Evolutionary conservation across 2,329 filamentous ascomycete species (phyloP), one percentile per base, ranked within the genome.

Genomic region (Fusarium sp.): DNA sequence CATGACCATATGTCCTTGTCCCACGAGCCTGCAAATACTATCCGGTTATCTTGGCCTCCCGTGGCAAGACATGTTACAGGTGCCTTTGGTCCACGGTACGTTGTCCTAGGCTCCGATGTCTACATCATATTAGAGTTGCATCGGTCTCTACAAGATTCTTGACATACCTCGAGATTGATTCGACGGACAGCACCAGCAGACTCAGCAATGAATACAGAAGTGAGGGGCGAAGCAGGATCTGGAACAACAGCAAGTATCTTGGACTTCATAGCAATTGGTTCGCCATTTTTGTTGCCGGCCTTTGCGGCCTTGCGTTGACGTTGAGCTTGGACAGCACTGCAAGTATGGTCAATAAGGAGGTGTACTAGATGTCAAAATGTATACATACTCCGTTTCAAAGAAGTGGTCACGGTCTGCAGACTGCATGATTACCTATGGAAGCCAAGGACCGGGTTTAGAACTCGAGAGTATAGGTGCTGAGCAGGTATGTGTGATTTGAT

Each of bases 1-100:
- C 94, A 98, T 32, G 91, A 92, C 90, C 94, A 97, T 61, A 98
- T 87, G 22, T 89, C 87, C 82, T 97, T 97, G 81, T 99, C 95
- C 96, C 96, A 99, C 63, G 91, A 96, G 34, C 94, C 95, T 25
- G 94, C 94, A 79, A 94, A 98, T 13, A 98, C 77, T 2, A 86
- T 91, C 53, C 79, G 80, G 64, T 83, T 84, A 27, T 82, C 82
- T 6, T 83, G 78, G 16, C 89, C 86, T 46, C 88, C 90, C 37
- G 93, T 83, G 18, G 92, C 89, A 29, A 97, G 81, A 71, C 91
- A 92, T 12, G 93, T 95, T 12, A 97, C 84, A 2, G 96, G 96
- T 6, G 93, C 91, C 47, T 86, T 87, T 20, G 94, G 93, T 4
- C 94, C 94, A 76, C 88, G 87, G 77, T 92, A 97, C 6, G 85